phyloP scores from a whole-genome alignment of 2,329 filamentous ascomycete species.

The Raffaelea deltoideospora region DNA sequence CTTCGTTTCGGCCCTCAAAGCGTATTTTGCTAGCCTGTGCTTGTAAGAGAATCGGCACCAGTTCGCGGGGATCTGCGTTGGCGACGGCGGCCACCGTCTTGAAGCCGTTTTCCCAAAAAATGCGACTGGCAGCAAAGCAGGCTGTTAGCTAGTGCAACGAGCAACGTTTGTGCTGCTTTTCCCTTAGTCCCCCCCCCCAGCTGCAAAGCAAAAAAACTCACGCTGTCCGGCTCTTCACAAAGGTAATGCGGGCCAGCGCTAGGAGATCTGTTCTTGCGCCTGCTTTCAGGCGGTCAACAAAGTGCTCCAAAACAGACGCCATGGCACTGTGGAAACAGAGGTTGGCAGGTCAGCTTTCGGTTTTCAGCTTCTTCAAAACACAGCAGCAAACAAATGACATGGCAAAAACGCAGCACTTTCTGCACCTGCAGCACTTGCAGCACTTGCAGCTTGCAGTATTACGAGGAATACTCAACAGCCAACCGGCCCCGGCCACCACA shows the following conservation, averaged over 20 bases:
- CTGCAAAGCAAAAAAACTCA: no score
- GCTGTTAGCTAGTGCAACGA: conserved; percentile 1
- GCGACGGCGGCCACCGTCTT: conserved; percentile 52
- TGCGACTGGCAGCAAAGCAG: conserved; percentile 18
- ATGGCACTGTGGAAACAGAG: conserved; percentile 42
- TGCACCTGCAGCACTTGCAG: no score
- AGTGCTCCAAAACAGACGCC: conserved; percentile 58
- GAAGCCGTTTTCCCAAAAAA: conserved; percentile 67
- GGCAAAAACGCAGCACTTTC: no score
- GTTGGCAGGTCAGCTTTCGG: neutral
- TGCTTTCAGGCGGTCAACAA: conserved; percentile 56
- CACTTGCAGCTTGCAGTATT: no score
- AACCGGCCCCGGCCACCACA: neutral
- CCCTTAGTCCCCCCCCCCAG: no score
- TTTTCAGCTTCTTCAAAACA: no score
- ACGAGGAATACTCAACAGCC: neutral
- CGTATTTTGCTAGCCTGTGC: conserved; percentile 52
- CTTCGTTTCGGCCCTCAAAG: conserved; percentile 37
- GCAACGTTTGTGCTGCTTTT: conserved; percentile 1
- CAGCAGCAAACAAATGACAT: no score
- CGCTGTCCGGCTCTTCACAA: conserved; percentile 64
- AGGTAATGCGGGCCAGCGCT: conserved; percentile 55
- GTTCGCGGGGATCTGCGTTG: conserved; percentile 50
- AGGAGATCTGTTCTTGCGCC: conserved; percentile 58
- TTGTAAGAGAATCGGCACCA: conserved; percentile 58